Percentiles rank a stretch among this genome's conserved stretches.
Evolutionary conservation across 1,284 basidiomycete genomes (phyloP).

Genomic region (Microbotryum saponariae): DNA sequence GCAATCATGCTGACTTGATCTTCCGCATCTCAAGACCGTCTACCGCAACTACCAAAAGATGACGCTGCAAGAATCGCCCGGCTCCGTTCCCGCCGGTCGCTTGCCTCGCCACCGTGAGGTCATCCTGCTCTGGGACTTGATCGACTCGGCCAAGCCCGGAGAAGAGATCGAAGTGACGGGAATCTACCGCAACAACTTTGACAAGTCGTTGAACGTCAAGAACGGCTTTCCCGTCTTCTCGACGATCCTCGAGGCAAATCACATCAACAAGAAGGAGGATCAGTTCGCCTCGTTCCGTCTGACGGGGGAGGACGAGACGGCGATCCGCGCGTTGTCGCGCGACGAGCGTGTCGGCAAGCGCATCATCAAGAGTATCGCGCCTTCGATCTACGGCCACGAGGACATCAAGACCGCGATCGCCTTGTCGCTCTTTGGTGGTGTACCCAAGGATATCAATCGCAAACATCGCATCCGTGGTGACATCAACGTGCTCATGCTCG

Average conservation of each 20-base stretch:
- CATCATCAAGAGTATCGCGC: conserved; percentile 96
- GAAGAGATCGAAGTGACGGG: conserved; percentile 98
- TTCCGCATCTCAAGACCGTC: conserved; percentile 61
- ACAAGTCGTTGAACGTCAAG: conserved; percentile 94
- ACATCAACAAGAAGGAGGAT: conserved; percentile 91
- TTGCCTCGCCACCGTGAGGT: conserved; percentile 94
- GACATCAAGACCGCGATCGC: conserved; percentile 98
- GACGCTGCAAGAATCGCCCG: conserved; percentile 98
- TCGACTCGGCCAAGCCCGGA: conserved; percentile 94
- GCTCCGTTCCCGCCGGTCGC: conserved; percentile 92
- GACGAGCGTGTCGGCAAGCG: conserved; percentile 94
- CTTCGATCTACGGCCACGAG: conserved; percentile 97
- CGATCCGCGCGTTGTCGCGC: conserved; percentile 74
- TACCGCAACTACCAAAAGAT: conserved; percentile 99
- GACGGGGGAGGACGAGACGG: conserved; percentile 91
- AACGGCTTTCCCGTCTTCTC: conserved; percentile 99
- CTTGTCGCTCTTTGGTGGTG: conserved; percentile 86
- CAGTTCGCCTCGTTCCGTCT: conserved; percentile 90
- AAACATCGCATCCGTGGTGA: conserved; percentile 96
- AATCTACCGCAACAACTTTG: conserved; percentile 97
- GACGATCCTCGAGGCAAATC: conserved; percentile 95
- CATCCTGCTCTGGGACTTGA: conserved; percentile 92
- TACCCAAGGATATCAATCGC: conserved; percentile 89
- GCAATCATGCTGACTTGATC: neutral
- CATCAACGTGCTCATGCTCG: conserved; percentile 91